Evolutionary conservation across 768 basidiomycete genomes (phyloP).

Genomic region (Baorangia bicolor): DNA sequence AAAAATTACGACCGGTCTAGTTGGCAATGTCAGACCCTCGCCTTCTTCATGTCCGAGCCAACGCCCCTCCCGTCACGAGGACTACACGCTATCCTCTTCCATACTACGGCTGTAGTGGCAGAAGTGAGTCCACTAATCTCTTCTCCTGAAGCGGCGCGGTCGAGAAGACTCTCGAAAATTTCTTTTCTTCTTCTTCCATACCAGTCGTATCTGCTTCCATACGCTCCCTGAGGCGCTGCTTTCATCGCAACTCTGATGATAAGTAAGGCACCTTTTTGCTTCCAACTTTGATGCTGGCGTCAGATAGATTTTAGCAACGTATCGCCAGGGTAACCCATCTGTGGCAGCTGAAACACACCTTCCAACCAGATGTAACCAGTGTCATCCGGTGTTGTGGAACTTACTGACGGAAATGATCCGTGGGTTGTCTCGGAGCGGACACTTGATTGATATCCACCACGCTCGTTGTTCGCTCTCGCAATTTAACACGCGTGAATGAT

Average conservation of each 20-base stretch:
- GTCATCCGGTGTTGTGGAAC: not conserved
- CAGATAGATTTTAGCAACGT: not conserved
- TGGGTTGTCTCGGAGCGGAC: not conserved
- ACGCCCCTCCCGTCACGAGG: constrained; percentile 11
- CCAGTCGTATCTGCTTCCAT: not conserved
- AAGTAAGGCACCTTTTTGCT: not conserved
- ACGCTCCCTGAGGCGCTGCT: not conserved
- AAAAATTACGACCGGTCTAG: constrained; percentile 3
- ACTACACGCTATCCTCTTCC: constrained; percentile 6
- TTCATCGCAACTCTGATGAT: not conserved
- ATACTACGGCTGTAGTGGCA: not conserved
- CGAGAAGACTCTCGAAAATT: not conserved
- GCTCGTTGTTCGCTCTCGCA: not conserved
- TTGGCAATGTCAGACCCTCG: not conserved
- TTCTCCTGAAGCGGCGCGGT: not conserved
- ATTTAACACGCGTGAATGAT: not conserved
- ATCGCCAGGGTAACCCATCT: not conserved
- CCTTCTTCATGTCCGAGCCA: constrained; percentile 25
- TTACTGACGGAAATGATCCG: constrained; percentile 1
- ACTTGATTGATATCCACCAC: not conserved
- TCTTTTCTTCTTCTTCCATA: not conserved
- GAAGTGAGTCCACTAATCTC: not conserved
- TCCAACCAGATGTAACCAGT: not conserved
- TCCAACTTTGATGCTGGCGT: not conserved
- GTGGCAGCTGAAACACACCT: not conserved